phyloP scores from a whole-genome alignment of 306 rosid genomes.

The Benincasa hispida region DNA sequence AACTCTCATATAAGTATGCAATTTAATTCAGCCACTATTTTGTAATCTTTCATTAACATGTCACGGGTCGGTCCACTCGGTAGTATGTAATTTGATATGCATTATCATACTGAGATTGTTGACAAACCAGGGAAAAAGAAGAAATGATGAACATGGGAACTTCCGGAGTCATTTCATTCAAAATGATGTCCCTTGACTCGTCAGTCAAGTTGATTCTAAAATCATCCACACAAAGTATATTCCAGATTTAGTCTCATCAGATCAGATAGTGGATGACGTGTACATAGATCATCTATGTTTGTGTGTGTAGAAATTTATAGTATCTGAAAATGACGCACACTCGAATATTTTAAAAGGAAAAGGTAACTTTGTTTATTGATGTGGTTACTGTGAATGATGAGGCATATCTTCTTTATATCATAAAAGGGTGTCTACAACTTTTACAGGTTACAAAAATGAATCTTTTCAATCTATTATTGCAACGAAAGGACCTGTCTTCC shows the following conservation, averaged over 20 bases:
- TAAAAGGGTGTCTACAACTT: conserved; percentile 1
- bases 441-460: conserved; percentile 1
- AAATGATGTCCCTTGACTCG: conserved; percentile 2
- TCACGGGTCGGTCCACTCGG: neutral
- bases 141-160: conserved; percentile 1
- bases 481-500: neutral
- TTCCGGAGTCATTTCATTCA: conserved; percentile 1
- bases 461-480: conserved; percentile 6
- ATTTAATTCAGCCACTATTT: neutral
- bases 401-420: conserved; percentile 7
- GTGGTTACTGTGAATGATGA: neutral
- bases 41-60: neutral
- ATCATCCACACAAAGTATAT: conserved; percentile 4
- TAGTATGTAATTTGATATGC: neutral
- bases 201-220: conserved; percentile 3
- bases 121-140: neutral
- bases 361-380: neutral
- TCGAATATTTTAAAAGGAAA: neutral
- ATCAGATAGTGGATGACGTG: conserved; percentile 6
- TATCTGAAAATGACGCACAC: conserved; percentile 6
- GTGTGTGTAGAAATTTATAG: neutral
- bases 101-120: neutral
- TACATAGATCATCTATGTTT: neutral
- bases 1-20: neutral
- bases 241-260: conserved; percentile 5